Evolutionary conservation across 805 yeast genomes (phyloP), one percentile per base, ranked within the genome.

Genomic region (Brettanomyces nanus): DNA sequence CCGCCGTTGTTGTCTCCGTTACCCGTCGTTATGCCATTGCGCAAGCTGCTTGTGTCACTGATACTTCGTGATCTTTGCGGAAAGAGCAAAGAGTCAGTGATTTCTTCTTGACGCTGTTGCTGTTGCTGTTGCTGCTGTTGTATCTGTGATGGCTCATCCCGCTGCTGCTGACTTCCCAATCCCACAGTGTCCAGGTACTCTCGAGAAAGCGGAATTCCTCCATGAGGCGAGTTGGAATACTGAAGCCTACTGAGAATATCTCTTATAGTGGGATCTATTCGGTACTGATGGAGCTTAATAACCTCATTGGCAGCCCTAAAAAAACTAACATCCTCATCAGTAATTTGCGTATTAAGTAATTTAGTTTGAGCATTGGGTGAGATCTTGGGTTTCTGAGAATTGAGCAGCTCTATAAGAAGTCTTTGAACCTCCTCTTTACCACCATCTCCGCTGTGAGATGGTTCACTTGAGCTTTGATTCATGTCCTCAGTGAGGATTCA

Each of bases 271-370:
- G 85, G 84, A 51, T 77, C 85, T 5, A 77, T 71, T 19, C 69
- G 59, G 37, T 60, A 56, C 30, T 56, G 56, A 34, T 58, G 59
- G 40, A 61, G 58, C 43, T 66, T 66, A 3, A 72, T 66, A 3
- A 80, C 83, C 48, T 77, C 81, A 41, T 73, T 71, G 3, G 85
- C 85, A 15, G 77, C 65, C 33, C 71, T 61, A 28, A 77, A 59
- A 48, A 77, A 77, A 37, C 67, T 62, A 30, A 70, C 62, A 49
- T 77, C 84, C 49, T 74, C 81, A 28, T 59, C 58, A 6, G 66
- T 60, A 15, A 56, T 49, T 4, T 45, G 40, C 30, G 52, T 47
- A 18, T 42, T 39, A 6, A 47, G 38, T 26, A 51, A 31, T 31
- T 41, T 44, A 21, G 46, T 39, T 19, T 46, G 41, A 18, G 51